Conservation (phyloP, 441 rosid species). For the Manihot esculenta region DNA sequence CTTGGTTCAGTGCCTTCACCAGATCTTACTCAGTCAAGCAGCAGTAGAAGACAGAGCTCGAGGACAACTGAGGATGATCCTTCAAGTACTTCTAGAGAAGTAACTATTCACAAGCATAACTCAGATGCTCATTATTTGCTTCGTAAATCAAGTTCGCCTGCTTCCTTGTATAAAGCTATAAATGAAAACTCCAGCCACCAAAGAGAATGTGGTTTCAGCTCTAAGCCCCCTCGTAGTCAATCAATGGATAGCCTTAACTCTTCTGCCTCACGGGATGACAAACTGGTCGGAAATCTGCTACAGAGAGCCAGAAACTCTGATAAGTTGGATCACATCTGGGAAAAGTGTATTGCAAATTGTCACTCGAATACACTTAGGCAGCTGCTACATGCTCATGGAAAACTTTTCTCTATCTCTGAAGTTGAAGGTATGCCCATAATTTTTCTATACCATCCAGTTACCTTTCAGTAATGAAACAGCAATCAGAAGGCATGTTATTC, state of each 20-base stretch:
- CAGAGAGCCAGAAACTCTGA: slow-evolving; percentile 53
- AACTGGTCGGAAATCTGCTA: slow-evolving; percentile 40
- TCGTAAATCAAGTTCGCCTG: slow-evolving; percentile 55
- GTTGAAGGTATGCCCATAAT: slow-evolving; percentile 58
- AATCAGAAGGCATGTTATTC: neutral
- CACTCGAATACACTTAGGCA: slow-evolving; percentile 90
- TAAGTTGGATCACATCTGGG: slow-evolving; percentile 75
- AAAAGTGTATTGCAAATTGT: slow-evolving; percentile 75
- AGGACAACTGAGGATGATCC: slow-evolving; percentile 80
- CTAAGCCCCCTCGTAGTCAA: slow-evolving; percentile 45
- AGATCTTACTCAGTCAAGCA: slow-evolving; percentile 67
- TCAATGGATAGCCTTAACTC: slow-evolving; percentile 37
- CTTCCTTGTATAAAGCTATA: slow-evolving; percentile 47
- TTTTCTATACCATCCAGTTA: neutral
- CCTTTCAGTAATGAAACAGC: slow-evolving; percentile 12
- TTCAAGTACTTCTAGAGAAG: slow-evolving; percentile 69
- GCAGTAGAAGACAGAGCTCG: slow-evolving; percentile 86
- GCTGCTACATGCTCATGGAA: slow-evolving; percentile 73
- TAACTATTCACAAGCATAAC: slow-evolving; percentile 49
- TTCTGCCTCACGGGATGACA: slow-evolving; percentile 44
- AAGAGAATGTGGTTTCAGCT: slow-evolving; percentile 36
- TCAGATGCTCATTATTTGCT: slow-evolving; percentile 48
- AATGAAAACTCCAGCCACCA: slow-evolving; percentile 44
- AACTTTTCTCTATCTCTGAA: slow-evolving; percentile 81
- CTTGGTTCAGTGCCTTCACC: slow-evolving; percentile 87